phyloP scores from a whole-genome alignment of 1,284 basidiomycete genomes.

The Moesziomyces sp. region DNA sequence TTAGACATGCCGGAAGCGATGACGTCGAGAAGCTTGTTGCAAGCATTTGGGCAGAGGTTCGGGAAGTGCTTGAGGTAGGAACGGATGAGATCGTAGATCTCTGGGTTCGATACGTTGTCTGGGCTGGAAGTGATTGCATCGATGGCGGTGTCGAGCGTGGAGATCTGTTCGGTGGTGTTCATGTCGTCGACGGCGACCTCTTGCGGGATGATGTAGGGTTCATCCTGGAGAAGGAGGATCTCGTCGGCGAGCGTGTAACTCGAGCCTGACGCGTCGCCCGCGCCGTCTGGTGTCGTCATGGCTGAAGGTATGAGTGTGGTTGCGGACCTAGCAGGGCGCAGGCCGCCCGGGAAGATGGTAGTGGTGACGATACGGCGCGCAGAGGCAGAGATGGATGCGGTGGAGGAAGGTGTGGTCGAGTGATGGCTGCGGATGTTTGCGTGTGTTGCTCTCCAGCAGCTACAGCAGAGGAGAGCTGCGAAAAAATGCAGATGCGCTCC shows the following conservation, averaged over 20 bases:
- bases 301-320: not conserved
- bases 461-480: no score
- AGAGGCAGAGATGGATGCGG: no score
- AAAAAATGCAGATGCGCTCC: no score
- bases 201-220: conserved; percentile 58
- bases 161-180: conserved; percentile 41
- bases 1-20: conserved; percentile 53
- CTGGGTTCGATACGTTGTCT: conserved; percentile 43
- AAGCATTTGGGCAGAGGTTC: conserved; percentile 42
- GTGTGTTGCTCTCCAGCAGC: no score
- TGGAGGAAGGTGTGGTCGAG: no score
- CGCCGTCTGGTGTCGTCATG: conserved; percentile 21
- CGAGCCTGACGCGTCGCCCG: conserved; percentile 10
- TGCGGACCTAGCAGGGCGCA: no score
- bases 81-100: conserved; percentile 52
- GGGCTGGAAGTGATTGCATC: conserved; percentile 52
- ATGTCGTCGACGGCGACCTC: conserved; percentile 56
- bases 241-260: conserved; percentile 60
- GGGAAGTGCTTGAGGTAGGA: conserved; percentile 62
- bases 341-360: no score
- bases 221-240: conserved; percentile 56
- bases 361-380: no score
- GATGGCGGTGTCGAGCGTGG: conserved; percentile 50
- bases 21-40: conserved; percentile 60
- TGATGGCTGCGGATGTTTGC: no score